phyloP scores from a whole-genome alignment of 164 flowering plant species.

The Sextonia rubra region DNA sequence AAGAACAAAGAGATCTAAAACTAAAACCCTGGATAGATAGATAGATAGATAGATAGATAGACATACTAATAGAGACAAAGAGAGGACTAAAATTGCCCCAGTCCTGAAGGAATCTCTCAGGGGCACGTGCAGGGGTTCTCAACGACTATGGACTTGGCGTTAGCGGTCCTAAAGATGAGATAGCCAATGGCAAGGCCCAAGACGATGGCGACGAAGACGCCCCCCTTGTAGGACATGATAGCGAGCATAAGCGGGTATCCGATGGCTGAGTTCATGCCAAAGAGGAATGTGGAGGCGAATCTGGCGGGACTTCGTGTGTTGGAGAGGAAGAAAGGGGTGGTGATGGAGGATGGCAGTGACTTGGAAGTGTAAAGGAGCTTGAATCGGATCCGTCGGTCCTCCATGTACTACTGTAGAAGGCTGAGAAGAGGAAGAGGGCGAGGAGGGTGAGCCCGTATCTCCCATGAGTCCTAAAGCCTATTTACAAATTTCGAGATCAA shows the following conservation, averaged over 20 bases:
- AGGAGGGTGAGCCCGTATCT: slow-evolving; percentile 54
- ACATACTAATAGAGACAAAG: too few relatives aligned
- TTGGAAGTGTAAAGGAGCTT: slow-evolving; percentile 20
- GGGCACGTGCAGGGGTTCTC: slow-evolving; percentile 69
- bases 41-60: too few relatives aligned
- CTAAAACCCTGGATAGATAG: too few relatives aligned
- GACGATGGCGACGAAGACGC: slow-evolving; percentile 66
- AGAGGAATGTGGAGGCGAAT: slow-evolving; percentile 30
- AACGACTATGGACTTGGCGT: slow-evolving; percentile 23
- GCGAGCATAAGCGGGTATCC: slow-evolving; percentile 78
- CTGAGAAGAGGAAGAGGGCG: slow-evolving; percentile 55
- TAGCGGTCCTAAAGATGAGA: slow-evolving; percentile 35
- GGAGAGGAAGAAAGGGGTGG: slow-evolving; percentile 28
- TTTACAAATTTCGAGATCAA: too few relatives aligned
- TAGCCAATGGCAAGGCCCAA: slow-evolving; percentile 59
- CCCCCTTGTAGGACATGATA: slow-evolving; percentile 73
- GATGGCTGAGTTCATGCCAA: slow-evolving; percentile 58
- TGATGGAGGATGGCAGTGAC: background rate
- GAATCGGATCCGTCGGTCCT: slow-evolving; percentile 55
- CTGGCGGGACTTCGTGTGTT: slow-evolving; percentile 9
- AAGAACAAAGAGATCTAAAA: background rate
- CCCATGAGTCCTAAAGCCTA: slow-evolving; percentile 74
- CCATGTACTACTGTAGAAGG: slow-evolving; percentile 84
- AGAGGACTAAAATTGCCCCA: too few relatives aligned
- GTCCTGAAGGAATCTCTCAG: slow-evolving; percentile 22